phyloP scores from a whole-genome alignment of 768 basidiomycete genomes.

The Leccinum ochraceum region DNA sequence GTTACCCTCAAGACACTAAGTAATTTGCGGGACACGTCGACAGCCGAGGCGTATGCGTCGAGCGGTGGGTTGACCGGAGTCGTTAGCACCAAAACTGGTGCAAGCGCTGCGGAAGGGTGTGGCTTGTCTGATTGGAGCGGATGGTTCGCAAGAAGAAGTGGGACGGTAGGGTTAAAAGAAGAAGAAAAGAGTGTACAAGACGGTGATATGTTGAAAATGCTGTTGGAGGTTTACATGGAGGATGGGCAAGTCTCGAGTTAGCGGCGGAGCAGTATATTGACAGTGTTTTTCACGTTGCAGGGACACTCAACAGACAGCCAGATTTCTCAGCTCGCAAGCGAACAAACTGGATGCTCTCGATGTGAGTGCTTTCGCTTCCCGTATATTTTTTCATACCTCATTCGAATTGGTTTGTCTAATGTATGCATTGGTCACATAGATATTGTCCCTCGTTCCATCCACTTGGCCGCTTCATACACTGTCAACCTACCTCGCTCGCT shows the following conservation, averaged over 20 bases:
- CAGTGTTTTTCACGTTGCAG: constrained; percentile 35
- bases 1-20: constrained; percentile 66
- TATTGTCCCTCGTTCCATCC: constrained; percentile 65
- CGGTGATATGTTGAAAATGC: constrained; percentile 60
- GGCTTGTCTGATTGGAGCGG: constrained; percentile 40
- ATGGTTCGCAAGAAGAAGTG: constrained; percentile 49
- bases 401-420: not conserved
- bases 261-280: not conserved
- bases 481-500: constrained; percentile 76
- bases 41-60: constrained; percentile 86
- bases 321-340: constrained; percentile 77
- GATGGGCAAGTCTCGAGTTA: constrained; percentile 55
- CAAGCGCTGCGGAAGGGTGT: constrained; percentile 56
- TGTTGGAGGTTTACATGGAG: constrained; percentile 82
- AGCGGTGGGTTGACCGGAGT: constrained; percentile 65
- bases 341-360: constrained; percentile 75
- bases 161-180: constrained; percentile 41
- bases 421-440: constrained; percentile 37
- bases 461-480: constrained; percentile 75
- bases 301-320: constrained; percentile 58
- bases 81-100: constrained; percentile 53
- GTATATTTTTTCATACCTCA: not conserved
- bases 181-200: constrained; percentile 44
- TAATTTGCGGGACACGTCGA: constrained; percentile 67
- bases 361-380: constrained; percentile 45